A percentile compares a stretch with the other conserved stretches of the same genome.
Conservation (phyloP, 2,329 filamentous ascomycete species). For the Penicillium hordei region DNA sequence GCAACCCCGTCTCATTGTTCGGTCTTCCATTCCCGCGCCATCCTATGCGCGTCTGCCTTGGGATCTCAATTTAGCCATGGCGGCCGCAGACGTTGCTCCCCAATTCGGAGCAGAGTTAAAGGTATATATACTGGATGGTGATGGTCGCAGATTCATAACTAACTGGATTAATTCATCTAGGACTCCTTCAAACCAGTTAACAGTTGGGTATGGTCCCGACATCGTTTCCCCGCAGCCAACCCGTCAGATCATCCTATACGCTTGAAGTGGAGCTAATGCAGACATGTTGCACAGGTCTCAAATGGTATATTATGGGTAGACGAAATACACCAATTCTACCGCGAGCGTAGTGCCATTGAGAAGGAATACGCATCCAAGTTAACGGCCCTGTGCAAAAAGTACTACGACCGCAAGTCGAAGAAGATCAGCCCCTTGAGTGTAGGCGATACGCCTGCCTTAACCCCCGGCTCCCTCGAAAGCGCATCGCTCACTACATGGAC, state of each 20-base stretch:
- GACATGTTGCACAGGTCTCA: constrained; percentile 55
- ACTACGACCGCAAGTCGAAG: constrained; percentile 93
- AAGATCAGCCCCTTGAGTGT: constrained; percentile 87
- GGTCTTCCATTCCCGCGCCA: constrained; percentile 4
- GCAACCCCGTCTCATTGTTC: neutral
- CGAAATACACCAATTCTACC: constrained; percentile 96
- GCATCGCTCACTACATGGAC: constrained; percentile 97
- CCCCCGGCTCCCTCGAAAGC: constrained; percentile 91
- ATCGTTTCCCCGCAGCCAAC: constrained; percentile 18
- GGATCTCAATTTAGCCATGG: constrained; percentile 56
- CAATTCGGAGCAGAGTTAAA: constrained; percentile 94
- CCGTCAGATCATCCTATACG: constrained; percentile 13
- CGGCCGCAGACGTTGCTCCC: constrained; percentile 74
- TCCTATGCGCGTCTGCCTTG: constrained; percentile 29
- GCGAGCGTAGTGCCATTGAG: constrained; percentile 88
- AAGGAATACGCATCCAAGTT: constrained; percentile 95
- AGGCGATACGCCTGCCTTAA: constrained; percentile 88
- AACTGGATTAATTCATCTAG: constrained; percentile 48
- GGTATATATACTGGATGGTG: constrained; percentile 51
- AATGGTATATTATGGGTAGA: constrained; percentile 93
- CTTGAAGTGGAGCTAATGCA: constrained; percentile 20
- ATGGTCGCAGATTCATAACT: constrained; percentile 17
- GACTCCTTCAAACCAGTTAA: constrained; percentile 97
- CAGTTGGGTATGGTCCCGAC: constrained; percentile 64
- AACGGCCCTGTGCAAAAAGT: constrained; percentile 85